Evolutionary conservation across 164 flowering plant species (phyloP).

Genomic region (Berberis vulgaris): DNA sequence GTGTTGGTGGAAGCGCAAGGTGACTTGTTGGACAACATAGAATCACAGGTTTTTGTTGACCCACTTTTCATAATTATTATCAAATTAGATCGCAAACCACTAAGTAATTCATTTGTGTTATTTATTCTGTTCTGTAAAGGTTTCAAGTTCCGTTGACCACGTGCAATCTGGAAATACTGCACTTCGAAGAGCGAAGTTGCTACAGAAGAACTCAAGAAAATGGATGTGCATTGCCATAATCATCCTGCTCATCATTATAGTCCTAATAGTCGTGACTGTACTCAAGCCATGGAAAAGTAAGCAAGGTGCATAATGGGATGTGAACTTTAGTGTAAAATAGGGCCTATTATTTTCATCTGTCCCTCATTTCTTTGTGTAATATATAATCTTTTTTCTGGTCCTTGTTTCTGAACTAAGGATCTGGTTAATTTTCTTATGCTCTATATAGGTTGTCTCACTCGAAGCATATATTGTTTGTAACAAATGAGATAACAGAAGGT

Average conservation of each 20-base stretch:
- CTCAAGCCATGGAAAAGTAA: conserved; percentile 60
- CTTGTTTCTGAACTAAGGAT: not conserved
- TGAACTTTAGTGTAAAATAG: conserved; percentile 6
- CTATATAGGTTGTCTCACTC: not conserved
- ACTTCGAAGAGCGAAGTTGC: conserved; percentile 65
- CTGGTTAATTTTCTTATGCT: not conserved
- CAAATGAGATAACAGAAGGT: too few species aligned
- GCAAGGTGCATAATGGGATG: conserved; percentile 32
- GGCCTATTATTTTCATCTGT: not conserved
- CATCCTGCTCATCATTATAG: conserved; percentile 63
- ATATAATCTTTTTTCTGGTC: not conserved
- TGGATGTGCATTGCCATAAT: conserved; percentile 93
- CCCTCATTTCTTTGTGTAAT: not conserved
- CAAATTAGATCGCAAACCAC: not conserved
- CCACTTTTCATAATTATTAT: too few species aligned
- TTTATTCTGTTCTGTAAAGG: conserved; percentile 27
- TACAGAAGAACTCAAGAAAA: conserved; percentile 77
- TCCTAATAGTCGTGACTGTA: conserved; percentile 44
- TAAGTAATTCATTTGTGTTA: not conserved
- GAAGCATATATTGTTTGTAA: not conserved
- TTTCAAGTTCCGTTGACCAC: conserved; percentile 82
- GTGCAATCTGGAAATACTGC: conserved; percentile 73
- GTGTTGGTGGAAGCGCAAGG: conserved; percentile 95
- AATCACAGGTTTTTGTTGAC: conserved; percentile 49
- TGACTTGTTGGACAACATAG: conserved; percentile 92